Conservation (phyloP, 371 early-diverging fungal genomes). For the Mortierella sp. region DNA sequence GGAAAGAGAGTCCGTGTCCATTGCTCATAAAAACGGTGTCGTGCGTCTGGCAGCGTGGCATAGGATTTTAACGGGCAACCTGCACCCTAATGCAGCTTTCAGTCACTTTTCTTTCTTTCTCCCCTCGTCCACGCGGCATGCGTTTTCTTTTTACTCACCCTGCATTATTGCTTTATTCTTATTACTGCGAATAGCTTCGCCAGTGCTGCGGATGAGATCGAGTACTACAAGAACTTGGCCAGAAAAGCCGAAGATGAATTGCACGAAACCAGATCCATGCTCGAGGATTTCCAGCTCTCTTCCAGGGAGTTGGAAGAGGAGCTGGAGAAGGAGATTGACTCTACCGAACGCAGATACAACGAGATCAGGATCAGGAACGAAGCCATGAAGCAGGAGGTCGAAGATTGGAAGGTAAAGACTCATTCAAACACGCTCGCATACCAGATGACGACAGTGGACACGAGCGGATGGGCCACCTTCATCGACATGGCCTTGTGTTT, state of each 20-base stretch:
- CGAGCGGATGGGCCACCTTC: background rate
- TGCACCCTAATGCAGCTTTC: background rate
- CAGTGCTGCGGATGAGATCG: conserved; percentile 69
- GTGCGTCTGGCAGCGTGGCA: conserved; percentile 2
- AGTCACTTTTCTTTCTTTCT: background rate
- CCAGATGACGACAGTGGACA: conserved; percentile 7
- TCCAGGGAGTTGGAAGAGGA: conserved; percentile 77
- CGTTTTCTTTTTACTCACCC: background rate
- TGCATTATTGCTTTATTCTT: background rate
- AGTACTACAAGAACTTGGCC: conserved; percentile 67
- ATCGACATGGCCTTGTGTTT: background rate
- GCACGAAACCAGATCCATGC: conserved; percentile 67
- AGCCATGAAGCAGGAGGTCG: conserved; percentile 70
- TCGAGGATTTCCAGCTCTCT: conserved; percentile 75
- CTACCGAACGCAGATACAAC: conserved; percentile 70
- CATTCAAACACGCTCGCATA: background rate
- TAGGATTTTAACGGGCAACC: conserved; percentile 5
- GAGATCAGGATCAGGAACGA: conserved; percentile 75
- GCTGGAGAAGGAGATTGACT: conserved; percentile 71
- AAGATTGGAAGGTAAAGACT: conserved; percentile 79
- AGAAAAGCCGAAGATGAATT: conserved; percentile 65
- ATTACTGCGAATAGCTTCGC: conserved; percentile 47
- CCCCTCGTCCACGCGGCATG: background rate
- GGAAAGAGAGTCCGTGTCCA: conserved; percentile 4
- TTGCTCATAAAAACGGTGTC: conserved; percentile 11